These are phyloP conservation scores for Bothriochloa decipiens DNA, from an alignment of 176 grass and related monocot species.

Conservation along the genomic window DNA sequence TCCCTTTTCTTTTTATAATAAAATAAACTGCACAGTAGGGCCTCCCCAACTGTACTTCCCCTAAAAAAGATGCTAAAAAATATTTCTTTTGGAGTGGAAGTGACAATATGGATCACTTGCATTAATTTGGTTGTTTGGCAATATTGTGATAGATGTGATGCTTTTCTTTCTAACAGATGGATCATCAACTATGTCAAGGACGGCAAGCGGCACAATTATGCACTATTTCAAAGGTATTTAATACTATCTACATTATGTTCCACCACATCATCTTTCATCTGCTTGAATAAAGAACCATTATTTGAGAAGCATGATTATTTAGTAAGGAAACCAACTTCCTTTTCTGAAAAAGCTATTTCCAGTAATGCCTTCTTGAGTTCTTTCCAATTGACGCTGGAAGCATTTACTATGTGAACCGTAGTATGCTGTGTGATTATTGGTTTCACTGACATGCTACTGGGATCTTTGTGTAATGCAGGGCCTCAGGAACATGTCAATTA, in stretches of 20 bases:
- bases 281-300: conserved; percentile 9
- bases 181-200: conserved; percentile 57
- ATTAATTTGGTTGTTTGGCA: conserved; percentile 12
- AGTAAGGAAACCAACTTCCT: background rate
- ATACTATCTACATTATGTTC: conserved; percentile 6
- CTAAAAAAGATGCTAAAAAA: background rate
- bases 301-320: too few species aligned
- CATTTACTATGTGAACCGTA: conserved; percentile 9
- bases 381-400: background rate
- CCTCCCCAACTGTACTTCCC: too few species aligned
- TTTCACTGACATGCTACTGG: conserved; percentile 19
- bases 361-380: background rate
- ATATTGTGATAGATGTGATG: background rate
- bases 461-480: conserved; percentile 54
- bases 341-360: background rate
- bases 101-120: background rate
- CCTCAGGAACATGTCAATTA: conserved; percentile 57
- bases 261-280: conserved; percentile 10
- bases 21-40: too few species aligned
- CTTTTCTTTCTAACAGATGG: conserved; percentile 43
- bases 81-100: background rate
- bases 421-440: conserved; percentile 5
- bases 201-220: conserved; percentile 52
- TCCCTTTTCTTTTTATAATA: too few species aligned
- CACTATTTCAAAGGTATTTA: conserved; percentile 64